phyloP scores from a whole-genome alignment of 129 eudicot genomes.

The Kitagawia praeruptora region DNA sequence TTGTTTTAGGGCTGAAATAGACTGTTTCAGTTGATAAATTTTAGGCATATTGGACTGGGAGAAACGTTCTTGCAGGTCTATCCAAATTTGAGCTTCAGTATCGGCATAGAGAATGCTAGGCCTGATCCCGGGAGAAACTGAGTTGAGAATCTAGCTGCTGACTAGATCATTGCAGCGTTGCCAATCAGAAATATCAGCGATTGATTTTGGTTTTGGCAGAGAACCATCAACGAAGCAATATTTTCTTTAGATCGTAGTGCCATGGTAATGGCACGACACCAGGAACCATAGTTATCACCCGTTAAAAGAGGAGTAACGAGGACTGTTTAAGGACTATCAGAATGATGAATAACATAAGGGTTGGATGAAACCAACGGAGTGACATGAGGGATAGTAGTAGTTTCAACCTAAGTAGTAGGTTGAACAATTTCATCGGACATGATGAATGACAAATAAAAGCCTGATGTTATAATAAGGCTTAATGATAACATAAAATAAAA shows the following conservation, averaged over 20 bases:
- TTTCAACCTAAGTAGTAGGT: no score
- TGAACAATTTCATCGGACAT: no score
- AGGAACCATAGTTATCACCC: background rate
- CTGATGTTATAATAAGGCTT: no score
- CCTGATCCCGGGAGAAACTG: background rate
- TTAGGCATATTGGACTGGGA: conserved; percentile 11
- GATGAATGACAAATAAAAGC: no score
- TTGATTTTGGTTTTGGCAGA: no score
- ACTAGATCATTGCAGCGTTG: background rate
- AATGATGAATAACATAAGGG: background rate
- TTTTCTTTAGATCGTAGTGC: background rate
- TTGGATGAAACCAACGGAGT: background rate
- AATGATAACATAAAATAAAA: no score
- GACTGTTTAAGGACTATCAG: background rate
- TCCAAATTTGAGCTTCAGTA: conserved; percentile 3
- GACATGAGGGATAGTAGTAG: no score
- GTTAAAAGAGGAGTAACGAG: background rate
- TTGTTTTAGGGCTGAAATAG: background rate
- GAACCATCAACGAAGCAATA: background rate
- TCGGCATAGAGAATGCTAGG: conserved; percentile 9
- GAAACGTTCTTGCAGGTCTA: conserved; percentile 6
- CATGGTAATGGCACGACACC: background rate
- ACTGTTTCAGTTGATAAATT: conserved; percentile 11
- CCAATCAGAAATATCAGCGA: background rate
- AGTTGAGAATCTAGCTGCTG: conserved; percentile 8